phyloP scores from a whole-genome alignment of 1,139 yeast species.

The Yamadazyma membranifaciens region DNA sequence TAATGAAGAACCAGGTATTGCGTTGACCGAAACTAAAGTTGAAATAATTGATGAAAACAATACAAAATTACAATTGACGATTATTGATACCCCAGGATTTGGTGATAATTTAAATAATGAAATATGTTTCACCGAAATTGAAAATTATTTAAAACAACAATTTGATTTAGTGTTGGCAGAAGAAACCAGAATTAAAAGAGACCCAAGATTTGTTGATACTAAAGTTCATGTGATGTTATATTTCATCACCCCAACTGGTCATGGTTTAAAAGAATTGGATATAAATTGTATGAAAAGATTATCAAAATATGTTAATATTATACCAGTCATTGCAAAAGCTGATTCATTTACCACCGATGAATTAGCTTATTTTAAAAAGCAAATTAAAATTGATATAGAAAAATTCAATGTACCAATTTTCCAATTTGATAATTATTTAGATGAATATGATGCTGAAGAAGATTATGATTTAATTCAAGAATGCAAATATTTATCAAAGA shows the following conservation, averaged over 20 bases:
- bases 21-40: conserved; percentile 65
- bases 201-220: conserved; percentile 75
- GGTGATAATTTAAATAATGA: conserved; percentile 71
- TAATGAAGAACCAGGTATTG: conserved; percentile 57
- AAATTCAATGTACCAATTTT: conserved; percentile 78
- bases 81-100: conserved; percentile 78
- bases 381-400: conserved; percentile 67
- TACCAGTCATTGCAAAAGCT: conserved; percentile 85
- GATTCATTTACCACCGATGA: conserved; percentile 84
- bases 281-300: conserved; percentile 75
- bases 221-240: conserved; percentile 72
- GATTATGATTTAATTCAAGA: conserved; percentile 80
- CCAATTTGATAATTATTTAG: conserved; percentile 56
- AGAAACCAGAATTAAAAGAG: conserved; percentile 87
- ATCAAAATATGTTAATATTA: conserved; percentile 78
- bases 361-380: conserved; percentile 54
- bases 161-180: conserved; percentile 90
- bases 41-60: conserved; percentile 79
- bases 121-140: conserved; percentile 65
- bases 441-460: conserved; percentile 52
- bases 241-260: conserved; percentile 74
- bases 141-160: conserved; percentile 78
- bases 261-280: conserved; percentile 72
- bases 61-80: conserved; percentile 58
- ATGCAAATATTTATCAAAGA: conserved; percentile 68